Conservation (phyloP, 2,329 filamentous ascomycete genomes). For the Phaeosphaeria sp. region DNA sequence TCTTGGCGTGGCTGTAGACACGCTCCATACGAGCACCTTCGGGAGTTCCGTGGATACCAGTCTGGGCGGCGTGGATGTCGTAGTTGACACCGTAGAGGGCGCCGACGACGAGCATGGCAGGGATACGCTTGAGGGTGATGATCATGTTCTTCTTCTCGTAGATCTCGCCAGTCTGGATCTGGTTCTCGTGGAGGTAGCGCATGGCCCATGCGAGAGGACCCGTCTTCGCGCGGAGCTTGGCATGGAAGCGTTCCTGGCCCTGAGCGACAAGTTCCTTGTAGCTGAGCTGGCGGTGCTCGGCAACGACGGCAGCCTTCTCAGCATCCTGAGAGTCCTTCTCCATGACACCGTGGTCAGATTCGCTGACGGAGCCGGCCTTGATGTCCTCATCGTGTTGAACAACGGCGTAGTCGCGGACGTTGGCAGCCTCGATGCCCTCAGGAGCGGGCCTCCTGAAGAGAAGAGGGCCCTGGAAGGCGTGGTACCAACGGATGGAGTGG, state of each 20-base stretch:
- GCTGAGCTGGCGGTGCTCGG: slow-evolving; percentile 58
- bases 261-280: slow-evolving; percentile 69
- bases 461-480: slow-evolving; percentile 67
- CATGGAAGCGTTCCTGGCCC: slow-evolving; percentile 65
- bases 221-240: slow-evolving; percentile 65
- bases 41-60: slow-evolving; percentile 72
- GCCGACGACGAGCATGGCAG: slow-evolving; percentile 69
- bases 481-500: slow-evolving; percentile 67
- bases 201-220: slow-evolving; percentile 85
- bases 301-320: slow-evolving; percentile 33
- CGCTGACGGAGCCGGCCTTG: slow-evolving; percentile 27
- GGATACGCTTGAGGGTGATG: slow-evolving; percentile 68
- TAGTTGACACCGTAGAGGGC: slow-evolving; percentile 78
- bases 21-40: slow-evolving; percentile 74
- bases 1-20: slow-evolving; percentile 62
- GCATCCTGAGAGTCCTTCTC: slow-evolving; percentile 38
- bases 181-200: slow-evolving; percentile 76
- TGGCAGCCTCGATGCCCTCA: slow-evolving; percentile 59
- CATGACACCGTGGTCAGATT: slow-evolving; percentile 40
- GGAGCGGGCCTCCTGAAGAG: slow-evolving; percentile 61
- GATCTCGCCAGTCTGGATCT: slow-evolving; percentile 72
- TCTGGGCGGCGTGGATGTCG: slow-evolving; percentile 80
- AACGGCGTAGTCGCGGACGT: slow-evolving; percentile 78
- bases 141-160: slow-evolving; percentile 77
- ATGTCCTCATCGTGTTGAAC: slow-evolving; percentile 67